phyloP scores from a whole-genome alignment of 108 stramenopile species.

The Cyclotella kingstonii region DNA sequence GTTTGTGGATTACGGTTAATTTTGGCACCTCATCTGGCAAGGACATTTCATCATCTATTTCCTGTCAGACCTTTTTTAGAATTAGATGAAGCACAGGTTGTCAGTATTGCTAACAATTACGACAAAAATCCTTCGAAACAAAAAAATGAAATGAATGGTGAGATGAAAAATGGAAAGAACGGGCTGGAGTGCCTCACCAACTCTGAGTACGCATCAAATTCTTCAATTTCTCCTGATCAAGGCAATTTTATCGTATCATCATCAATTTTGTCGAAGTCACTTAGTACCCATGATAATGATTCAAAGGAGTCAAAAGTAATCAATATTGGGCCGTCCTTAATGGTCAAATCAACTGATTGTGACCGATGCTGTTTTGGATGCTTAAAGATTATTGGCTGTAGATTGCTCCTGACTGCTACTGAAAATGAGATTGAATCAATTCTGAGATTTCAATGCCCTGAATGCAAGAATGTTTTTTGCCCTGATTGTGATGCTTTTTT shows the following conservation, averaged over 20 bases:
- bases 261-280: too few species aligned
- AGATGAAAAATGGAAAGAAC: constrained; percentile 37
- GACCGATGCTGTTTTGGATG: constrained; percentile 73
- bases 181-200: constrained; percentile 30
- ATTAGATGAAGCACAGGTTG: constrained; percentile 39
- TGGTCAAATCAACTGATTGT: constrained; percentile 41
- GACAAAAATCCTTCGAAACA: background rate
- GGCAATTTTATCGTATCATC: constrained; percentile 33
- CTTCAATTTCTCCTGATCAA: constrained; percentile 14
- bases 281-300: too few species aligned
- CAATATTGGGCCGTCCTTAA: constrained; percentile 34
- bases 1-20: constrained; percentile 89
- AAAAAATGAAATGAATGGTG: constrained; percentile 26
- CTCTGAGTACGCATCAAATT: too few species aligned
- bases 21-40: constrained; percentile 79
- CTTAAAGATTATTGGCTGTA: constrained; percentile 50
- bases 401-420: constrained; percentile 2
- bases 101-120: constrained; percentile 1
- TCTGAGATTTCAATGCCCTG: constrained; percentile 82
- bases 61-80: constrained; percentile 85
- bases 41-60: constrained; percentile 93
- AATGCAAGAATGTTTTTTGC: constrained; percentile 84
- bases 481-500: constrained; percentile 85
- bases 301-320: constrained; percentile 35
- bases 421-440: constrained; percentile 19